A percentile compares a stretch with the other conserved stretches of the same genome.
Conservation (phyloP, 2,329 filamentous ascomycete species). For the Sclerotinia minor region DNA sequence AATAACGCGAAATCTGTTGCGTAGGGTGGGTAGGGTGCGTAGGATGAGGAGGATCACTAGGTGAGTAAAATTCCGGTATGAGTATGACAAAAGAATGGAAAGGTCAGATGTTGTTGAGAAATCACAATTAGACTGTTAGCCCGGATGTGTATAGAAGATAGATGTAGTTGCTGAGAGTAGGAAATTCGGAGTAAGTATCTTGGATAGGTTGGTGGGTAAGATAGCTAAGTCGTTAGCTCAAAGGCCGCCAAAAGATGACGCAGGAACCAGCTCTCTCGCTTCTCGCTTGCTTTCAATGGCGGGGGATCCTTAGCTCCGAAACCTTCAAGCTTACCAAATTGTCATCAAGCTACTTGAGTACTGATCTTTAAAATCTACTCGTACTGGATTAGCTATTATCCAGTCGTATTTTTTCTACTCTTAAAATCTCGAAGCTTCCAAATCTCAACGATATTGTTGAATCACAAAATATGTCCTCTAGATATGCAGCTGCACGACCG, state of each 20-base stretch:
- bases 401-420: background rate
- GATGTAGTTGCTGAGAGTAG: background rate
- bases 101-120: background rate
- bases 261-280: constrained; percentile 20
- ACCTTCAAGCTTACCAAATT: constrained; percentile 12
- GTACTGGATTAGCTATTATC: background rate
- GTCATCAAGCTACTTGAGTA: too few species aligned
- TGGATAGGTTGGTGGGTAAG: too few species aligned
- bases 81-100: background rate
- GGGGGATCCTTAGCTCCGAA: constrained; percentile 23
- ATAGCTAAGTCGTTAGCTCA: background rate
- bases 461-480: constrained; percentile 52
- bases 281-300: constrained; percentile 13
- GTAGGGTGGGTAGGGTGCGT: too few species aligned
- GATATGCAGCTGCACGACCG: constrained; percentile 68
- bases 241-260: constrained; percentile 24
- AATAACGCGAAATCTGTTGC: background rate
- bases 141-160: background rate
- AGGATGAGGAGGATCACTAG: too few species aligned
- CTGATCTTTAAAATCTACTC: background rate
- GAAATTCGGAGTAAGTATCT: too few species aligned
- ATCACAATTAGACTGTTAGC: background rate
- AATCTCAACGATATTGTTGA: background rate
- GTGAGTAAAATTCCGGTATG: background rate
- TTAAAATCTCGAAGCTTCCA: background rate